phyloP scores from a whole-genome alignment of 768 basidiomycete genomes.

The Hydnomerulius pinastri region DNA sequence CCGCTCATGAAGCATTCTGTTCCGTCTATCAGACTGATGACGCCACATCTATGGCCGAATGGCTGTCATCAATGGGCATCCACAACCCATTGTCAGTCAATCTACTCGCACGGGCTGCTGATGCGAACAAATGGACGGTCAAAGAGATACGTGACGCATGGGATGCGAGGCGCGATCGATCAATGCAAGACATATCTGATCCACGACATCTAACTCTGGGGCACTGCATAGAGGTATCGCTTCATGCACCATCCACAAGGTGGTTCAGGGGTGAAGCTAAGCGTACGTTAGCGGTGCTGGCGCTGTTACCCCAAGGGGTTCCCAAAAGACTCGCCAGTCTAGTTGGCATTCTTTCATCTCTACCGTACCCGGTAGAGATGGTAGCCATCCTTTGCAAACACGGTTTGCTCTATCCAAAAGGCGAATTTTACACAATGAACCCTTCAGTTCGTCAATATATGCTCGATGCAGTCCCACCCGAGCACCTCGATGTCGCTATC shows the following conservation, averaged over 20 bases:
- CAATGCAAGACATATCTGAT: background rate
- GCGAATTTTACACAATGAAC: background rate
- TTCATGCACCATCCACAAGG: background rate
- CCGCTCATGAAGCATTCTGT: background rate
- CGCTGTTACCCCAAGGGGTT: slow-evolving; percentile 2
- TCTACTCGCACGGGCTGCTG: background rate
- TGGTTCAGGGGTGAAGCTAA: background rate
- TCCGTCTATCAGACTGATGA: background rate
- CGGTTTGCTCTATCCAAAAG: background rate
- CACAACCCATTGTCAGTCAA: background rate
- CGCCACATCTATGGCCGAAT: background rate
- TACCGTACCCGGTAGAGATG: background rate
- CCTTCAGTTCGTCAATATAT: background rate
- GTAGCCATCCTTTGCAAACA: background rate
- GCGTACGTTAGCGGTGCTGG: background rate
- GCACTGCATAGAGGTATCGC: background rate
- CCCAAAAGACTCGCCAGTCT: background rate
- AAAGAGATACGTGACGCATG: background rate
- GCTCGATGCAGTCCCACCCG: background rate
- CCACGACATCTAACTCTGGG: background rate
- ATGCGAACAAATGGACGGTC: background rate
- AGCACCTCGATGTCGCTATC: background rate
- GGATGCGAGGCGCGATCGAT: background rate
- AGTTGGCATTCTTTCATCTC: background rate
- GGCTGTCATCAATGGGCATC: background rate